Evolutionary conservation across 192 early-diverging fungal genomes (phyloP), one percentile per base, ranked within the genome.

Genomic region (Backusella tuberculispora): DNA sequence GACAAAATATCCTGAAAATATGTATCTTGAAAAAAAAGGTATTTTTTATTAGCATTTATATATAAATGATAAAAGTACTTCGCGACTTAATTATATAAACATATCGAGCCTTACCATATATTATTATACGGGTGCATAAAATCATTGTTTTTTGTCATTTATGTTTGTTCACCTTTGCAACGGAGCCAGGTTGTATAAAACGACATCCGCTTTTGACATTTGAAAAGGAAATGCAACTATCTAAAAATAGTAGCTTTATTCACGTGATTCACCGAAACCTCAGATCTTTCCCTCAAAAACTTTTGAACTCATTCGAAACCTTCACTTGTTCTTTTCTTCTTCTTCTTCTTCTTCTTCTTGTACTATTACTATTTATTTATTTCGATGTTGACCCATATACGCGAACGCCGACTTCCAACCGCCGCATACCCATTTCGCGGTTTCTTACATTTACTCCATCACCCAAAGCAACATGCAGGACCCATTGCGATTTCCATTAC

Each of bases 361-460:
- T 34, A 34, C 29, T 34, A 34, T 34, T 34, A 60, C 6, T 60
- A 19, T 26, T 21, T 9, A 53, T 53, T 21, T 19, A 53, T 19
- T 19, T 6, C 53, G 13, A 60, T 60, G 53, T 60, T 66, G 65
- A 40, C 38, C 7, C 38, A 41, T 17, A 66, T 66, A 10, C 34
- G 65, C 15, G 65, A 66, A 24, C 65, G 14, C 19, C 37, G 65
- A 41, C 34, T 72, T 8, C 71, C 71, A 2, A 60, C 48, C 13
- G 71, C 48, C 15, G 48, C 48, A 15, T 76, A 76, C 37, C 74
- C 74, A 12, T 24, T 76, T 19, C 42, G 46, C 1, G 74, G 74
- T 17, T 37, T 70, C 24, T 15, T 60, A 0, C 74, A 76, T 43
- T 70, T 76, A 14, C 13, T 63, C 17, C 74, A 70, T 21, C 53